Conservation (phyloP, 495 filamentous ascomycete genomes). For the Astrocystis sublimbata region DNA sequence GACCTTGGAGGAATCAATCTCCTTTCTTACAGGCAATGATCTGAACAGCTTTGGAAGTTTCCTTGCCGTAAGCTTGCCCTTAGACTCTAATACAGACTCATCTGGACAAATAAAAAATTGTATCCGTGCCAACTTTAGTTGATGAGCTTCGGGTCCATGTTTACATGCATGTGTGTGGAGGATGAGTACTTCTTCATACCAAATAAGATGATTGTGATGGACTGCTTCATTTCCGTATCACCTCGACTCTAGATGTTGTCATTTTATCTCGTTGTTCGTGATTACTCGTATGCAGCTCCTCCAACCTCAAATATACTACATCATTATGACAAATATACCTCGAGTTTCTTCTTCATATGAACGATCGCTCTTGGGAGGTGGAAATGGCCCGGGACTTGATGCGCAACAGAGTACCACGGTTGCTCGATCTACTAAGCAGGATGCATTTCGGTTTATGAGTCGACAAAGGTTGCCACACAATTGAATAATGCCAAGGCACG, state of each 20-base stretch:
- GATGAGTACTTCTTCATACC: neutral
- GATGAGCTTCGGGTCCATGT: neutral
- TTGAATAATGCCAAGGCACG: neutral
- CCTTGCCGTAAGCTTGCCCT: constrained; percentile 48
- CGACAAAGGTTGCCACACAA: neutral
- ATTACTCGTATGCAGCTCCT: too few species aligned
- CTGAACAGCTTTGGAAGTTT: constrained; percentile 46
- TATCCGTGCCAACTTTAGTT: constrained; percentile 17
- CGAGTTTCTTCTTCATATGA: too few species aligned
- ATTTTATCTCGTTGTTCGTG: too few species aligned
- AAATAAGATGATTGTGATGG: too few species aligned
- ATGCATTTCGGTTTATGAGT: neutral
- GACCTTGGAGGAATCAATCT: constrained; percentile 38
- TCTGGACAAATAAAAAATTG: constrained; percentile 46
- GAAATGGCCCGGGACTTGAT: too few species aligned
- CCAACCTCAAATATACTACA: too few species aligned
- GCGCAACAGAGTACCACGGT: too few species aligned
- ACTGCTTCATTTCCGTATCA: too few species aligned
- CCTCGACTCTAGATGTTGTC: too few species aligned
- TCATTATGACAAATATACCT: too few species aligned
- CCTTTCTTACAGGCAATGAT: constrained; percentile 43
- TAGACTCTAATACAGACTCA: constrained; percentile 51
- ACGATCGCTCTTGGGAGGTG: too few species aligned
- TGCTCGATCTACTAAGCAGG: too few species aligned
- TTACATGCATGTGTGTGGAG: neutral